Evolutionary conservation across 345 rosid genomes (phyloP).

Genomic region (Populus euphratica): DNA sequence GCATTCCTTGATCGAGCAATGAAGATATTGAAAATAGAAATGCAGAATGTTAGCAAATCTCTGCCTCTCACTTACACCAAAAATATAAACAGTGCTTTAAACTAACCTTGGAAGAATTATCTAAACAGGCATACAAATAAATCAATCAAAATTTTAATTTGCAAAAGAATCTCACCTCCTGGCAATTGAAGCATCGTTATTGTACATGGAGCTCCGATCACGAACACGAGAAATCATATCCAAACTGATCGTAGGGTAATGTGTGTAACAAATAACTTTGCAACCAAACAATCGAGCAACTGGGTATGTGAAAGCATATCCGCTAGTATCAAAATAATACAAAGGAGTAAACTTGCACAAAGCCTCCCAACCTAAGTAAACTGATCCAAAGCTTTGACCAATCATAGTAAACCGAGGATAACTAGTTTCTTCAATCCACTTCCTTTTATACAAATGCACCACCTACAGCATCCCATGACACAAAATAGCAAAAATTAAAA

Average conservation of each 20-base stretch:
- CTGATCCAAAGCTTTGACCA: constrained; percentile 93
- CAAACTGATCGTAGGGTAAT: constrained; percentile 87
- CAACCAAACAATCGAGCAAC: constrained; percentile 90
- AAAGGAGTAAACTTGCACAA: constrained; percentile 69
- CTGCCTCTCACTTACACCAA: constrained; percentile 29
- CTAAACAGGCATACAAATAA: background rate
- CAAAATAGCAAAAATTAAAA: background rate
- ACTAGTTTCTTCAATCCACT: constrained; percentile 79
- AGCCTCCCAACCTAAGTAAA: constrained; percentile 88
- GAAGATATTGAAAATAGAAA: constrained; percentile 28
- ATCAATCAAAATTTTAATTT: background rate
- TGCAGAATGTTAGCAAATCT: constrained; percentile 38
- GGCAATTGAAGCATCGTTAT: constrained; percentile 64
- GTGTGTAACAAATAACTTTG: constrained; percentile 87
- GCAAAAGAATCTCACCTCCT: constrained; percentile 46
- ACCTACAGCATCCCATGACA: constrained; percentile 42
- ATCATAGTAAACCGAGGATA: constrained; percentile 91
- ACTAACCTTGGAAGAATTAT: background rate
- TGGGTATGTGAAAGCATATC: constrained; percentile 92
- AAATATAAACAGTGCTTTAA: background rate
- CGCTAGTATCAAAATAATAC: constrained; percentile 73
- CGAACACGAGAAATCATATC: constrained; percentile 93
- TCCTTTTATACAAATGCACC: constrained; percentile 66
- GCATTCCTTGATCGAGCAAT: constrained; percentile 39
- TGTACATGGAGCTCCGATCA: constrained; percentile 67